These are phyloP conservation scores for Excoecaria cochinchinensis DNA, from an alignment of 345 rosid genomes.

Conservation along the genomic window DNA sequence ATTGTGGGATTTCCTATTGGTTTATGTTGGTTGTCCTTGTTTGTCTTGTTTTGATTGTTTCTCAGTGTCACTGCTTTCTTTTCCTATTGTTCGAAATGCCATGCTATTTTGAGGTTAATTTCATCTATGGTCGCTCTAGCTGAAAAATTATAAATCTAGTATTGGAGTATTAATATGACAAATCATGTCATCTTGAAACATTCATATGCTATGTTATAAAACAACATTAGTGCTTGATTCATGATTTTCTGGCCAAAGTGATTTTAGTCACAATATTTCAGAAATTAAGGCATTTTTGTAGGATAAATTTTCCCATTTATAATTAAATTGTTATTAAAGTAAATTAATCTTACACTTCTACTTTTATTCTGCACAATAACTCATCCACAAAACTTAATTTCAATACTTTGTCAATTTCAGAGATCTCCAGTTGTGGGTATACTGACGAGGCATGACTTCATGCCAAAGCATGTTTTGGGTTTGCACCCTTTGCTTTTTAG, in stretches of 20 bases:
- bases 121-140: too few species aligned
- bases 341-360: background rate
- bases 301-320: too few species aligned
- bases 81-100: background rate
- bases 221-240: too few species aligned
- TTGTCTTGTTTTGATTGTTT: background rate
- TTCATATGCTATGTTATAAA: too few species aligned
- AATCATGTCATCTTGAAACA: too few species aligned
- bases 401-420: conserved; percentile 39
- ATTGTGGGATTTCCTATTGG: background rate
- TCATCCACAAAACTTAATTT: conserved; percentile 1
- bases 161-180: too few species aligned
- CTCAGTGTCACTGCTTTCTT: background rate
- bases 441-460: conserved; percentile 90
- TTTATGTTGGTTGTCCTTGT: background rate
- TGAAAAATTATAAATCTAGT: too few species aligned
- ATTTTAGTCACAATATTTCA: too few species aligned
- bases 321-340: too few species aligned
- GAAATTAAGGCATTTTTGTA: too few species aligned
- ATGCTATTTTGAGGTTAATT: too few species aligned
- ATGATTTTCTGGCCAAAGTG: too few species aligned
- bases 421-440: conserved; percentile 78
- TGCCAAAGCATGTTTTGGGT: conserved; percentile 75
- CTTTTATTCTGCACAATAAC: background rate
- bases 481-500: conserved; percentile 55